phyloP scores from a whole-genome alignment of 768 basidiomycete species.

The Lepiota brunneoincarnata region DNA sequence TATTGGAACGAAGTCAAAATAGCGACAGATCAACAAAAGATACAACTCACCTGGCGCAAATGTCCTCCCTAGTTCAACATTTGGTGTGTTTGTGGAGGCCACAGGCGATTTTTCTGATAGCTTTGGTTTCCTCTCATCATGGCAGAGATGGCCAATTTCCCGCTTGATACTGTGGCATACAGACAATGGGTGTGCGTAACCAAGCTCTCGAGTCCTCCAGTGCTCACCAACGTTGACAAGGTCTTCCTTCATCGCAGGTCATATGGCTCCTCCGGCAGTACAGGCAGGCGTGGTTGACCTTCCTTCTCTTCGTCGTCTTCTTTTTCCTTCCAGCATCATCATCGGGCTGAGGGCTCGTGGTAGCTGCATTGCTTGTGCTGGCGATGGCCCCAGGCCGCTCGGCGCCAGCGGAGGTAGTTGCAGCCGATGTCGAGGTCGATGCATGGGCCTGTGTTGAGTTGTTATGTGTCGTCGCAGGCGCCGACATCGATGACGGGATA shows the following conservation, averaged over 20 bases:
- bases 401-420: neutral
- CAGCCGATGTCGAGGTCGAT: constrained; percentile 10
- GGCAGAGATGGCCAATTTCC: constrained; percentile 93
- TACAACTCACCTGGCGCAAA: constrained; percentile 43
- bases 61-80: constrained; percentile 32
- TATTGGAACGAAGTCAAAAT: constrained; percentile 15
- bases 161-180: constrained; percentile 74
- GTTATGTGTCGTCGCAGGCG: neutral
- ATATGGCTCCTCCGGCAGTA: constrained; percentile 93
- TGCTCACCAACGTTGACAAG: constrained; percentile 90
- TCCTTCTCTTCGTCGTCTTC: constrained; percentile 65
- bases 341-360: constrained; percentile 12
- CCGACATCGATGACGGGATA: neutral
- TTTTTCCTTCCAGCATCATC: constrained; percentile 43
- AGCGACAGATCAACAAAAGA: neutral
- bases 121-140: constrained; percentile 76
- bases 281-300: constrained; percentile 91
- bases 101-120: constrained; percentile 40
- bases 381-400: neutral
- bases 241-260: constrained; percentile 87
- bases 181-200: constrained; percentile 14
- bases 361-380: neutral
- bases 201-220: neutral
- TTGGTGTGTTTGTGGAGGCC: constrained; percentile 15
- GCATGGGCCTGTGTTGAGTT: constrained; percentile 6